A percentile compares a stretch with the other conserved stretches of the same genome.
Evolutionary conservation across 2,329 filamentous ascomycete genomes (phyloP).

Genomic region (Sodiomyces alkalinus): DNA sequence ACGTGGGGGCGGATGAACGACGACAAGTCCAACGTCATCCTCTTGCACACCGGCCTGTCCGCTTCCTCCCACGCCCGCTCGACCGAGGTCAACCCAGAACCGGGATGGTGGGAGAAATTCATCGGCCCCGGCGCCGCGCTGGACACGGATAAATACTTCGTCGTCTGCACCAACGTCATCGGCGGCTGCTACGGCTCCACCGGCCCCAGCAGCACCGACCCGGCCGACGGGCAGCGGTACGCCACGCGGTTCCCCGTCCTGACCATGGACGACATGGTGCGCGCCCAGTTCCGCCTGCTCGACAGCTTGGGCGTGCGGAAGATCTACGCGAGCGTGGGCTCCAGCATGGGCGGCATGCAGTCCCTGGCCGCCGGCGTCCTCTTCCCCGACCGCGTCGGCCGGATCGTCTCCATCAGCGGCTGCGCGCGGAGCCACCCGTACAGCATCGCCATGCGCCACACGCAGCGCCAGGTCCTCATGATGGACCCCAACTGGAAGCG

Average conservation of each 20-base stretch:
- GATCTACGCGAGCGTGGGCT: constrained; percentile 84
- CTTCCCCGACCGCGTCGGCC: constrained; percentile 67
- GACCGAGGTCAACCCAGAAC: constrained; percentile 69
- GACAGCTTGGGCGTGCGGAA: constrained; percentile 62
- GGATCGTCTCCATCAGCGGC: constrained; percentile 78
- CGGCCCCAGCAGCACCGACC: constrained; percentile 76
- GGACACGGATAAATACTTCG: constrained; percentile 80
- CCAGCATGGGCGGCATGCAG: constrained; percentile 98
- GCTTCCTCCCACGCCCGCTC: constrained; percentile 96
- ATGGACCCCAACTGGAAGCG: constrained; percentile 97
- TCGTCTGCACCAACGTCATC: constrained; percentile 94
- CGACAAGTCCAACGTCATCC: constrained; percentile 73
- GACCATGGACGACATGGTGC: constrained; percentile 95
- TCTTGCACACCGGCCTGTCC: constrained; percentile 85
- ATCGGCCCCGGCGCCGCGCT: constrained; percentile 76
- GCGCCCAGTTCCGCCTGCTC: constrained; percentile 81
- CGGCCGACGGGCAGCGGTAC: constrained; percentile 74
- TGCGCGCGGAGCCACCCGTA: constrained; percentile 93
- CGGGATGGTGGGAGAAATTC: constrained; percentile 98
- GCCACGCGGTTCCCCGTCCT: constrained; percentile 91
- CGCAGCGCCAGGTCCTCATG: constrained; percentile 94
- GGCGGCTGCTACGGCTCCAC: constrained; percentile 95
- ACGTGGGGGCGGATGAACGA: constrained; percentile 74
- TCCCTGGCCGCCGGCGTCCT: constrained; percentile 75
- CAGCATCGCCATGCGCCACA: constrained; percentile 96